Evolutionary conservation across 495 filamentous ascomycete species (phyloP), one percentile per base, ranked within the genome.

Genomic region (Talaromyces proteolyticus): DNA sequence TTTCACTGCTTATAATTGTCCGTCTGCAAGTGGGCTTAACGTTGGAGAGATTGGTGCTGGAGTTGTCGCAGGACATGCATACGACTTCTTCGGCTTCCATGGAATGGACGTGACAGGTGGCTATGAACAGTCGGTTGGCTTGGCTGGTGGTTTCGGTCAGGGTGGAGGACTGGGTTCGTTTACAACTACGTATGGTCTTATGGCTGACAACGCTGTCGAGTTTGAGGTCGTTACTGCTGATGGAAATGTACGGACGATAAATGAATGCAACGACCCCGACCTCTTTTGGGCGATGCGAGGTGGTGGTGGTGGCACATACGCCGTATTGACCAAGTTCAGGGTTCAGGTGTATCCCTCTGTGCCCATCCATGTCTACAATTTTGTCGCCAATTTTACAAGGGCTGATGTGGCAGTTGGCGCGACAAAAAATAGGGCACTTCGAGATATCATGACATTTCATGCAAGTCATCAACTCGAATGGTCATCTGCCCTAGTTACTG

Each of bases 251-350:
- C n/a, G 20, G 10, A 45, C 20, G 8, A 20, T 24, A n/a, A 45
- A 49, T 19, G 23, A 49, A 19, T 11, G 19, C 1, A 10, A 66
- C 42, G 76, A 82, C 53, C 47, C 70, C 2, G 79, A 82, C 44
- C 70, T 82, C 17, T 82, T 80, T 63, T 82, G 74, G 56, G 70
- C 68, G 3, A 34, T 74, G 8, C 60, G 65, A 6, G 63, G 56
- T 26, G 62, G 44, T 1, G 62, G 62, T 11, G 49, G 51, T 3
- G 59, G 60, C 8, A 57, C 54, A 19, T 67, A 57, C 34, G 64
- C 62, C 0, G 60, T 67, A 24, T 62, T 85, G 64, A 24, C 73
- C 67, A 62, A 41, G 43, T 16, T 25, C 2, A 45, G 17, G 8
- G 19, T 45, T 6, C 5, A 25, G 16, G 21, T n/a, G 14, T 34